Percentiles rank a stretch among this genome's conserved stretches.
phyloP scores from a whole-genome alignment of 306 rosid genomes.

The Lupinus albus region DNA sequence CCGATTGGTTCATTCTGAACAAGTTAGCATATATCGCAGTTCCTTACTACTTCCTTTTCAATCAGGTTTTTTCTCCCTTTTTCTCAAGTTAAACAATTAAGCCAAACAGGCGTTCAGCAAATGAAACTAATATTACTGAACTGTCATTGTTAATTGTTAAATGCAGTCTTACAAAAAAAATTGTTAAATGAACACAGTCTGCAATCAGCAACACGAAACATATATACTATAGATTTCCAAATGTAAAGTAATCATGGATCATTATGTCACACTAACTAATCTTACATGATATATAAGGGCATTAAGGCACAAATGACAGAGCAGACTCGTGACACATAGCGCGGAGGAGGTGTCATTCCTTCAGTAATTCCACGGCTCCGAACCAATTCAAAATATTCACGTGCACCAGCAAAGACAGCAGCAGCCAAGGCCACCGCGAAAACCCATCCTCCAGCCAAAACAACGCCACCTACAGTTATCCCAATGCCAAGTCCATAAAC shows the following conservation, averaged over 20 bases:
- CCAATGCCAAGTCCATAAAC: conserved; percentile 90
- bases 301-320: conserved; percentile 82
- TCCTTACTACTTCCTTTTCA: not conserved
- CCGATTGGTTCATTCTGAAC: not conserved
- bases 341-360: conserved; percentile 99
- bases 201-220: conserved; percentile 6
- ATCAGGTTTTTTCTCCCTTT: conserved; percentile 10
- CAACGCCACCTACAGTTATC: conserved; percentile 65
- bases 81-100: no score
- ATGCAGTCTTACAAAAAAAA: no score
- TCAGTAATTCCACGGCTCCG: conserved; percentile 82
- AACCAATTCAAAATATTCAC: conserved; percentile 88
- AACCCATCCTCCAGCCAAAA: conserved; percentile 93
- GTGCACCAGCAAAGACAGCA: conserved; percentile 72
- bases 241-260: conserved; percentile 21
- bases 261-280: conserved; percentile 39
- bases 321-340: conserved; percentile 79
- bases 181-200: conserved; percentile 1
- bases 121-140: conserved; percentile 16
- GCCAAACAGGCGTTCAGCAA: conserved; percentile 17
- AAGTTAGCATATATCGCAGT: not conserved
- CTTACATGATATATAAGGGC: conserved; percentile 87
- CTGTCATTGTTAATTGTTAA: conserved; percentile 29
- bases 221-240: conserved; percentile 12
- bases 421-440: conserved; percentile 69